Evolutionary conservation across 1,284 basidiomycete genomes (phyloP), one percentile per base, ranked within the genome.

Genomic region (Cryptococcus jaspeensis): DNA sequence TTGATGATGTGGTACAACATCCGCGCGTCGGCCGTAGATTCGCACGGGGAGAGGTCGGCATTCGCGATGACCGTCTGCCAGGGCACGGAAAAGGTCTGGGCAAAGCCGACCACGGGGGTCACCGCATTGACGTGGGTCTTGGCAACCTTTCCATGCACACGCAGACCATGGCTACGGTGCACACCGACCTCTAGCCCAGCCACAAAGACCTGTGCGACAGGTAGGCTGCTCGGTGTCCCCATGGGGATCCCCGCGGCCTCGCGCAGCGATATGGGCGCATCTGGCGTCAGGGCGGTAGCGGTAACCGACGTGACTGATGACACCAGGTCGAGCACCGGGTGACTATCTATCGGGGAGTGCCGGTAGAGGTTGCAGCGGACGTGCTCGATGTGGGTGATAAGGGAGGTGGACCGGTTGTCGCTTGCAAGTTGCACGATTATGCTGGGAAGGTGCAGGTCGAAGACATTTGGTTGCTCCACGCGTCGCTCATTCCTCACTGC

Each of bases 1-100:
- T 53, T 54, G n/a, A 70, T 36, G 3, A 70, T 63, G 25, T 57
- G 54, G 55, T 65, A 69, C 3, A 73, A 47, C 22, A 69, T 45
- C 9, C 53, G 25, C 2, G 42, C 39, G 49, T 44, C 36, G 13
- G 49, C 20, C 18, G 32, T 28, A 18, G 53, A 18, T 22, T 20
- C 2, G 5, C 49, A 36, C 7, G 44, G 42, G 7, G 35, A 20
- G 15, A 32, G 32, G 15, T 36, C 22, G 15, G 48, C 37, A 2
- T 40, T 25, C 3, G 28, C 23, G 23, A 51, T 18, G 6, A 55
- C 52, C n/a, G 50, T 22, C 39, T 53, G 52, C 69, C 69, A 71
- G 9, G 49, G 25, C 18, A 54, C 50, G 6, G 61, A 16, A 23
- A 67, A 45, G 18, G 60, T 37, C 3, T 50, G 40, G n/a, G 60